A percentile compares a stretch with the other conserved stretches of the same genome.
These are phyloP conservation scores for Ampelomyces quisqualis DNA, from an alignment of 2,329 filamentous ascomycete species.

Conservation along the genomic window DNA sequence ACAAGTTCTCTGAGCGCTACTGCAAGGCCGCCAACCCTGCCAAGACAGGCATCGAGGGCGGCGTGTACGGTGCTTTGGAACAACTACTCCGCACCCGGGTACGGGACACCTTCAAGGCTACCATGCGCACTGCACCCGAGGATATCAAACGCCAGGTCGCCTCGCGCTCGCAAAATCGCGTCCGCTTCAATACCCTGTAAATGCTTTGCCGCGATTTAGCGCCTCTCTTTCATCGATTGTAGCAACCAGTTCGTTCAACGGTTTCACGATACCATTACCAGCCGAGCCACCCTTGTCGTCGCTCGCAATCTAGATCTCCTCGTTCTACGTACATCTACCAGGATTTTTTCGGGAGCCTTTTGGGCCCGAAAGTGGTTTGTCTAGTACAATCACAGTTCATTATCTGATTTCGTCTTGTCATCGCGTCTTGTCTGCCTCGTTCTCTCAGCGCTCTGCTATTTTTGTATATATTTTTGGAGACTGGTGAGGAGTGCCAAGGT, in stretches of 20 bases:
- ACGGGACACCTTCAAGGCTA: conserved; percentile 42
- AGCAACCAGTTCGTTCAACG: background rate
- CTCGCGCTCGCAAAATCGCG: conserved; percentile 29
- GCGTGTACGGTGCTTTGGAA: conserved; percentile 36
- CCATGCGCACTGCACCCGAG: conserved; percentile 39
- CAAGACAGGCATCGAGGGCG: conserved; percentile 30
- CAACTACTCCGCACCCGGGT: conserved; percentile 37
- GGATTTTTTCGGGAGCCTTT: background rate
- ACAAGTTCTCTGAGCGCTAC: conserved; percentile 41
- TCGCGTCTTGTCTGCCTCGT: background rate
- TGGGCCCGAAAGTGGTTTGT: background rate
- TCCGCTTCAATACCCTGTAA: conserved; percentile 35
- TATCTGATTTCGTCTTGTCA: no score
- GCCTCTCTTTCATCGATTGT: conserved; percentile 3
- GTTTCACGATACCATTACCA: conserved; percentile 8
- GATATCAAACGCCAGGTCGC: conserved; percentile 40
- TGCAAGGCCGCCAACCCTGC: conserved; percentile 26
- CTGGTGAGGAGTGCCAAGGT: background rate
- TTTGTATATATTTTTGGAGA: background rate
- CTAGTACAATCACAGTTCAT: background rate
- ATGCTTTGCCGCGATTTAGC: conserved; percentile 6
- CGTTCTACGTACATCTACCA: background rate
- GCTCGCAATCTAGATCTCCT: conserved; percentile 7
- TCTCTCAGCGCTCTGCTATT: background rate
- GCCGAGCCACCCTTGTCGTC: background rate